A percentile compares a stretch with the other conserved stretches of the same genome.
phyloP scores from a whole-genome alignment of 2,329 filamentous ascomycete species.

The Penicillium sp. region DNA sequence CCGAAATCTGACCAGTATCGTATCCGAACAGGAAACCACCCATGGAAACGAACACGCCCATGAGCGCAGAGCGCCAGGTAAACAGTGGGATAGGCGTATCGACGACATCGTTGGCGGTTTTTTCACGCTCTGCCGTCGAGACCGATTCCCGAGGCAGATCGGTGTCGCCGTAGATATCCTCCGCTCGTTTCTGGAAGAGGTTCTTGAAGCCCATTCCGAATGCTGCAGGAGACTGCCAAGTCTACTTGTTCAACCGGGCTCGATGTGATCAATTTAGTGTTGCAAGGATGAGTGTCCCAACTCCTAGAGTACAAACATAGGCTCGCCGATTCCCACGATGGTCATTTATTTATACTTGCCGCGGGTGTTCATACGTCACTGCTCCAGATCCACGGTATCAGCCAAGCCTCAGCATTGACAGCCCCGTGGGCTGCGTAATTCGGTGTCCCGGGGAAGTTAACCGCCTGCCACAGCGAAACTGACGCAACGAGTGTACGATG shows the following conservation, averaged over 20 bases:
- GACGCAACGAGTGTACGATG: slow-evolving; percentile 16
- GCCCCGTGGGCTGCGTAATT: slow-evolving; percentile 2
- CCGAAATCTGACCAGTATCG: slow-evolving; percentile 48
- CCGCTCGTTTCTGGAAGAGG: slow-evolving; percentile 15
- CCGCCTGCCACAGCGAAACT: neutral
- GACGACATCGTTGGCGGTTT: slow-evolving; percentile 18
- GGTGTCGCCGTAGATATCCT: slow-evolving; percentile 11
- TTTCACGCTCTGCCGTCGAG: slow-evolving; percentile 23
- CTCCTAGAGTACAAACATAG: neutral
- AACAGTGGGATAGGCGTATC: slow-evolving; percentile 33
- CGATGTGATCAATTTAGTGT: neutral
- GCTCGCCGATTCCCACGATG: neutral
- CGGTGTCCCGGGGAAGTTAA: neutral
- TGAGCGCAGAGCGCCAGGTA: slow-evolving; percentile 36
- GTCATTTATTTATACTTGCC: slow-evolving; percentile 13
- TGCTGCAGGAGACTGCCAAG: neutral
- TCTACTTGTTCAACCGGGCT: neutral
- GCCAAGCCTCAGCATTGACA: slow-evolving; percentile 1
- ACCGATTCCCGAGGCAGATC: slow-evolving; percentile 18
- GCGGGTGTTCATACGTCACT: neutral
- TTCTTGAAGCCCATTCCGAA: slow-evolving; percentile 20
- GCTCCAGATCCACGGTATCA: neutral
- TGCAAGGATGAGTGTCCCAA: neutral
- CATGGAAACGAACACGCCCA: slow-evolving; percentile 46
- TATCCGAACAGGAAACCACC: slow-evolving; percentile 48